These are phyloP conservation scores for Echium plantagineum DNA, from an alignment of 257 asterid species.

Conservation along the genomic window DNA sequence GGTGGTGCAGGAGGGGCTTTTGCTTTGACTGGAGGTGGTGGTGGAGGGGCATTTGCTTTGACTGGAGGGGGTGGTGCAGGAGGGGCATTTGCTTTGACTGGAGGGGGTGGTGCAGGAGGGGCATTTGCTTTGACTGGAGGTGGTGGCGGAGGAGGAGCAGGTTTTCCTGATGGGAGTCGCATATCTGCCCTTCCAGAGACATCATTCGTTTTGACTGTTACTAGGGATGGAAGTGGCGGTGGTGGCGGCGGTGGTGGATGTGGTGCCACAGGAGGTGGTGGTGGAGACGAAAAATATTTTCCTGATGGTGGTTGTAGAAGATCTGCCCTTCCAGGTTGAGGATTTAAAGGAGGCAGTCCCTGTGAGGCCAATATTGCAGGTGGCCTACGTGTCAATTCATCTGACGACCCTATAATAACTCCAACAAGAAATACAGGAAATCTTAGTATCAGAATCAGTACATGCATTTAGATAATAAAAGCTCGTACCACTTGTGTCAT, in stretches of 20 bases:
- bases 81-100: conserved; percentile 6
- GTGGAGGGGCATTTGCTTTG: conserved; percentile 31
- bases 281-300: conserved; percentile 30
- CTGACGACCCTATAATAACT: conserved; percentile 19
- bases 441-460: conserved; percentile 32
- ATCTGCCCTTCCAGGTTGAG: conserved; percentile 56
- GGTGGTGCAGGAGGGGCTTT: conserved; percentile 49
- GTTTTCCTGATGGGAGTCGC: conserved; percentile 14
- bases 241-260: conserved; percentile 26
- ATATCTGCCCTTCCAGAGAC: conserved; percentile 26
- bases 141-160: conserved; percentile 30
- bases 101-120: conserved; percentile 23
- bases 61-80: conserved; percentile 30
- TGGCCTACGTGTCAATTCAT: conserved; percentile 17
- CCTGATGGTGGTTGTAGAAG: conserved; percentile 17
- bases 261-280: conserved; percentile 14
- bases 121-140: conserved; percentile 8
- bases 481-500: conserved; percentile 17
- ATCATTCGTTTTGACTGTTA: conserved; percentile 2
- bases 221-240: background rate
- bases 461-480: conserved; percentile 24
- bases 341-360: conserved; percentile 45
- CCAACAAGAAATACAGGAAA: conserved; percentile 24
- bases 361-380: conserved; percentile 23
- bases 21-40: conserved; percentile 58